These are phyloP conservation scores for Crataegus laevigata DNA, from an alignment of 306 rosid species.

Conservation along the genomic window DNA sequence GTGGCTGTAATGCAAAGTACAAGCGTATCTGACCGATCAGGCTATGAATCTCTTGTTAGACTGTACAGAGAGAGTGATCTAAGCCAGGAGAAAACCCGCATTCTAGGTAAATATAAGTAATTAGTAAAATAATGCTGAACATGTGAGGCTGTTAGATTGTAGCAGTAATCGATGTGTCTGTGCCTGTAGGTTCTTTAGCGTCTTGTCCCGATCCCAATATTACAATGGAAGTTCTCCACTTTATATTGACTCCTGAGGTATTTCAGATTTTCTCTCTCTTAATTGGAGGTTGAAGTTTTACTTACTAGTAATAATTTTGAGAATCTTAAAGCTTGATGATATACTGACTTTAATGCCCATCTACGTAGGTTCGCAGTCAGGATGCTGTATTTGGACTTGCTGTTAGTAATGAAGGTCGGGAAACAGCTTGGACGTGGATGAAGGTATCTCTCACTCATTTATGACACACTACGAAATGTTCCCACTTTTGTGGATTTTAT, in stretches of 20 bases:
- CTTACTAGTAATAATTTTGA: neutral
- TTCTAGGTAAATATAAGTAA: conserved; percentile 47
- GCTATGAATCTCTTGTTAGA: conserved; percentile 69
- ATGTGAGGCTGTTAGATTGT: neutral
- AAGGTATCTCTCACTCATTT: conserved; percentile 42
- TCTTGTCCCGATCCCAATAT: conserved; percentile 36
- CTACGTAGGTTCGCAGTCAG: conserved; percentile 71
- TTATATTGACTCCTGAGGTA: conserved; percentile 35
- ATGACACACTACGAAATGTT: neutral
- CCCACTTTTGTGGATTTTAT: neutral
- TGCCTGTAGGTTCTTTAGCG: conserved; percentile 31
- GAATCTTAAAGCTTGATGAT: conserved; percentile 18
- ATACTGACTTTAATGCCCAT: conserved; percentile 3
- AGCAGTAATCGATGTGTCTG: neutral
- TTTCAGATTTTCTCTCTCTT: neutral
- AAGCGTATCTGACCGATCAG: conserved; percentile 43
- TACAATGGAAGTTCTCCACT: conserved; percentile 43
- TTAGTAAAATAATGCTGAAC: neutral
- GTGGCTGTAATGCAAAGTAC: conserved; percentile 68
- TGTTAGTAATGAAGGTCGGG: conserved; percentile 60
- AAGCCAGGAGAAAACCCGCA: conserved; percentile 87
- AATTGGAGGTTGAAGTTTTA: neutral
- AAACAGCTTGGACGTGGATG: conserved; percentile 81
- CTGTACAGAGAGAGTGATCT: conserved; percentile 75
- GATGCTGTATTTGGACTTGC: conserved; percentile 68